Conservation (phyloP, 768 basidiomycete species). For the Clitopilus hobsonii region DNA sequence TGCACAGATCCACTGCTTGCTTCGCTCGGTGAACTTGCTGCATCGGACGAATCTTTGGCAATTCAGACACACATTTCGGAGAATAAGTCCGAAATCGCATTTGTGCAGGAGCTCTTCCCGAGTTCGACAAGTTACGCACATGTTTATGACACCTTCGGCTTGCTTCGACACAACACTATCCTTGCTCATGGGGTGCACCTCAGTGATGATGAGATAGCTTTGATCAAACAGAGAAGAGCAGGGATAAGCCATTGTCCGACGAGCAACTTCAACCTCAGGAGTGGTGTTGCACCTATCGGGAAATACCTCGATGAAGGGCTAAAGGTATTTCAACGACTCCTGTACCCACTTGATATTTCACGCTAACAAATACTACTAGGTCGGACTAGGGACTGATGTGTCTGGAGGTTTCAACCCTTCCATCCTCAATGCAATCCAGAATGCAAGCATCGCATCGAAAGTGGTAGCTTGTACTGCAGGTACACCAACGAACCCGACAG, state of each 20-base stretch:
- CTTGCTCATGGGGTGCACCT: conserved; percentile 87
- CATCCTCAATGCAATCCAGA: conserved; percentile 69
- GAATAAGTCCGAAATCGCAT: conserved; percentile 67
- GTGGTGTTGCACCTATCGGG: conserved; percentile 80
- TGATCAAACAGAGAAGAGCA: conserved; percentile 60
- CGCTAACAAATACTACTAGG: conserved; percentile 37
- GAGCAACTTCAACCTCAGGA: conserved; percentile 88
- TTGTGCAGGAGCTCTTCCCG: conserved; percentile 66
- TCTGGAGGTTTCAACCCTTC: conserved; percentile 85
- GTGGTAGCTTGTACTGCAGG: conserved; percentile 43
- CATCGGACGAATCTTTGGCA: conserved; percentile 52
- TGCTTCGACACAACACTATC: conserved; percentile 77
- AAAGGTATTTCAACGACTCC: conserved; percentile 58
- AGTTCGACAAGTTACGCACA: conserved; percentile 61
- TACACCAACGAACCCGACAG: background rate
- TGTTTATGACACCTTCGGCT: conserved; percentile 75
- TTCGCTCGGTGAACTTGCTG: conserved; percentile 57
- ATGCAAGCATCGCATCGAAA: conserved; percentile 80
- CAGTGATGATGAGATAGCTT: conserved; percentile 61
- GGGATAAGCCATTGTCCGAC: conserved; percentile 93
- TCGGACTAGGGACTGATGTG: conserved; percentile 92
- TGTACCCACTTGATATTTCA: too few species aligned
- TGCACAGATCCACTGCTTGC: conserved; percentile 70
- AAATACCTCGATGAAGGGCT: conserved; percentile 77
- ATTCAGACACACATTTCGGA: conserved; percentile 96